phyloP scores from a whole-genome alignment of 306 rosid genomes.

The Oemleria cerasiformis region DNA sequence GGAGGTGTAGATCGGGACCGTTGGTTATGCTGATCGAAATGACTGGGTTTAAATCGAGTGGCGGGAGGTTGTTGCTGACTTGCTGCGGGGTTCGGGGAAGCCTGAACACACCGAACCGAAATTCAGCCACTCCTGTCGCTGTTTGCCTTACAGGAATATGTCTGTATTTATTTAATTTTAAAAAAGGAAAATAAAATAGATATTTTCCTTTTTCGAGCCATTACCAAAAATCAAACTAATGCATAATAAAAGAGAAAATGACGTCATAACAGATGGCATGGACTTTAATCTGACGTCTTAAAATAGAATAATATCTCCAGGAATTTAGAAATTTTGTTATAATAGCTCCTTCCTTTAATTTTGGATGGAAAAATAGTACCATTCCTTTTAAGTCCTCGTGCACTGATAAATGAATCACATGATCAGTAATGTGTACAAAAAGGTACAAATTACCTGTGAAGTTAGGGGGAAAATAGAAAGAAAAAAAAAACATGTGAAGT shows the following conservation, averaged over 20 bases:
- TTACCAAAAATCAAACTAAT: background rate
- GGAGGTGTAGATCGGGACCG: background rate
- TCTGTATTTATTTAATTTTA: background rate
- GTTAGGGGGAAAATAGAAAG: background rate
- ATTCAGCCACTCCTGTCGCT: slow-evolving; percentile 16
- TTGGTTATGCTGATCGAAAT: background rate
- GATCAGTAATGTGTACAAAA: background rate
- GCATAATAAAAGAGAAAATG: too few species aligned
- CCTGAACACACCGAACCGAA: background rate
- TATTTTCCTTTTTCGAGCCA: background rate
- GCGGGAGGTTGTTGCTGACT: background rate
- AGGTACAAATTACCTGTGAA: background rate
- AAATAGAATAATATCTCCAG: too few species aligned
- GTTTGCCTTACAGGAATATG: background rate
- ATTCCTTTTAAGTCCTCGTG: too few species aligned
- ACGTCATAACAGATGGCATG: too few species aligned
- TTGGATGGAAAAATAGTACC: too few species aligned
- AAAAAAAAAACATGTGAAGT: too few species aligned
- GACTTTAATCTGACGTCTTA: too few species aligned
- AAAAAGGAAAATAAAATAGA: background rate
- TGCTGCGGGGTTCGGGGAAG: background rate
- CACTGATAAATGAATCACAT: background rate
- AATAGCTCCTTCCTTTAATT: too few species aligned
- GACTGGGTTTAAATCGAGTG: background rate
- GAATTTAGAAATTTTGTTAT: too few species aligned